Evolutionary conservation across 345 rosid species (phyloP), one percentile per base, ranked within the genome.

Genomic region (Syzygium grande): DNA sequence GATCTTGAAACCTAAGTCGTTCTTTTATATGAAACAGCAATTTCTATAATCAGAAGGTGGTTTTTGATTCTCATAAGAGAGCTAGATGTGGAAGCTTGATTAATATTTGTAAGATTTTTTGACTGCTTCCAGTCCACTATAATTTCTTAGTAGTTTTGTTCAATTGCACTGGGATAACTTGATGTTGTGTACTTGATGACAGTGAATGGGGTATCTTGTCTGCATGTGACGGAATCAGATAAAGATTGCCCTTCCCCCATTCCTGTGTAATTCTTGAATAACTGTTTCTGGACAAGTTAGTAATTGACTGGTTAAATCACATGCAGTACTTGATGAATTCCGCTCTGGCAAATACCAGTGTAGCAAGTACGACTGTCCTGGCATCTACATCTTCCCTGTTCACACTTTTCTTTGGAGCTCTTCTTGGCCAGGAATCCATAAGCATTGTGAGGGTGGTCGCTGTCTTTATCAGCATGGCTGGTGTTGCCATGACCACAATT

Each of bases 281-380:
- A 17, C 46, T 68, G 80, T 68, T 68, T 34, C 41, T 68, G 80
- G 80, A 34, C 25, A 34, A 68, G 21, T 19, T 68, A 84, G n/a
- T 49, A 51, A 13, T 63, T 38, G 25, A 65, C 87, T 61, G 55
- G 84, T 89, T 90, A 17, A 30, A 63, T 11, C 46, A 58, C 41
- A 79, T 92, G 93, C 93, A 94, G 96, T 94, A 93, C 86, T 88
- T 91, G 41, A 91, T 94, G 1, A 95, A 93, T 88, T 91, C 93
- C 10, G 95, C 97, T 51, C 91, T 95, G 52, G 94, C 95, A 84
- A 94, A 94, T 87, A 94, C 97, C 23, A 95, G 95, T 29, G 96
- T 95, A 77, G 96, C 96, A 55, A 95, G 93, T 83, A 92, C 97
- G 79, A 95, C 97, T 25, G 93, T 95, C 88, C 91, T 95, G 49